A percentile compares a stretch with the other conserved stretches of the same genome.
These are phyloP conservation scores for Talaromyces proteolyticus DNA, from an alignment of 495 filamentous ascomycete species.

Conservation along the genomic window DNA sequence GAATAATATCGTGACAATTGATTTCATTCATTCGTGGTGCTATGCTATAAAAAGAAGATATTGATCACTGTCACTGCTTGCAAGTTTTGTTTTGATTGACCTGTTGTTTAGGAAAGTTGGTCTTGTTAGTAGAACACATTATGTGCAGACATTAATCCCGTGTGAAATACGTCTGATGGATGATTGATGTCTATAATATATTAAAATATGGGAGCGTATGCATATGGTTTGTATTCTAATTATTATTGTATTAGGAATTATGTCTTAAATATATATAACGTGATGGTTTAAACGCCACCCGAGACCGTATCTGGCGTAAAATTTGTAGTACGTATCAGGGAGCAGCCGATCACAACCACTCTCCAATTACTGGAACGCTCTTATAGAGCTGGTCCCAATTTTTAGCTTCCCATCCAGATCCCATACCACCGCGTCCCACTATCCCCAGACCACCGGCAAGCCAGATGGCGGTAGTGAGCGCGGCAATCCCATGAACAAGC, in stretches of 20 bases:
- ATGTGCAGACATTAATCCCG: no score
- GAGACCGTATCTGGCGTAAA: background rate
- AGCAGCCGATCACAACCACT: conserved; percentile 32
- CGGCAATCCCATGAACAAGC: conserved; percentile 57
- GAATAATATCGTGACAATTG: no score
- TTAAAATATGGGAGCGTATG: no score
- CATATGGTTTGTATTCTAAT: background rate
- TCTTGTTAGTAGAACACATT: no score
- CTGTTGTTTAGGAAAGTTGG: no score
- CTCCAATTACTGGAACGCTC: conserved; percentile 44
- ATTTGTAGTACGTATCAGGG: background rate
- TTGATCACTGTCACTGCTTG: no score
- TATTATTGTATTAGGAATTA: background rate
- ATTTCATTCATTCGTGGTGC: no score
- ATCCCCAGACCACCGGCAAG: conserved; percentile 74
- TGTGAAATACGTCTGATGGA: no score
- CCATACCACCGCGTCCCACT: conserved; percentile 64
- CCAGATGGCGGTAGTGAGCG: conserved; percentile 59
- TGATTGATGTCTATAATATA: no score
- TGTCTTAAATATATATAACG: background rate
- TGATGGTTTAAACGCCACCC: background rate
- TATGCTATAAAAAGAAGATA: no score
- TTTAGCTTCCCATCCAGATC: conserved; percentile 71
- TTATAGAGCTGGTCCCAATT: conserved; percentile 68
- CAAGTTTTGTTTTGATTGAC: no score